Percentiles rank a stretch among this genome's conserved stretches.
Evolutionary conservation across 2,329 filamentous ascomycete species (phyloP).

Genomic region (Curvularia eragrostidis): DNA sequence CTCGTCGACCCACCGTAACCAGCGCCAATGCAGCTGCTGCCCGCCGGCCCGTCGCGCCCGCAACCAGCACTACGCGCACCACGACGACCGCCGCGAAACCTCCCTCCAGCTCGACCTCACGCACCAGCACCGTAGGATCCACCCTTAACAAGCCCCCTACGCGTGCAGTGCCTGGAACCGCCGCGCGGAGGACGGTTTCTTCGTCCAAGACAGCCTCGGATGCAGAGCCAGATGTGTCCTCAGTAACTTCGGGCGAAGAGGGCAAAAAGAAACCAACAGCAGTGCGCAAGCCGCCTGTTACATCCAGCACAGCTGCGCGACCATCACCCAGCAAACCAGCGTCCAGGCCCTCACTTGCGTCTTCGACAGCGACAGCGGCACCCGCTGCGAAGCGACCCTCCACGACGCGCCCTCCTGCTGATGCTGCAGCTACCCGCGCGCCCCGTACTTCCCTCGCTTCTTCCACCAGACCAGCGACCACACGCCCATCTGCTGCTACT

Average conservation of each 20-base stretch:
- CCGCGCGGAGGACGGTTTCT: constrained; percentile 32
- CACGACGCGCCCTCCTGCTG: constrained; percentile 35
- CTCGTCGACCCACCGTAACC: constrained; percentile 36
- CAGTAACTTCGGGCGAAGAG: constrained; percentile 47
- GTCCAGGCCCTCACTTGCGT: constrained; percentile 5
- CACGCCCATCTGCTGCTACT: constrained; percentile 35
- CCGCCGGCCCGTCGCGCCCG: constrained; percentile 34
- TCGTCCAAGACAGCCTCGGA: constrained; percentile 35
- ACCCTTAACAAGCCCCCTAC: constrained; percentile 49
- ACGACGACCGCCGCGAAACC: constrained; percentile 39
- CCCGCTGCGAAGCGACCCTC: constrained; percentile 39
- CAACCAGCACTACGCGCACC: constrained; percentile 29
- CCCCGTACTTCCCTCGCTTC: constrained; percentile 41
- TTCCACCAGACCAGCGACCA: constrained; percentile 29
- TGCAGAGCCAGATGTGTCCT: constrained; percentile 43
- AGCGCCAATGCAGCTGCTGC: constrained; percentile 24
- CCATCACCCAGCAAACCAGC: constrained; percentile 36
- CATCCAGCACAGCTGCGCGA: constrained; percentile 27
- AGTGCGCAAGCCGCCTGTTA: constrained; percentile 34
- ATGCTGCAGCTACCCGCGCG: constrained; percentile 32
- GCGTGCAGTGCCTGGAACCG: constrained; percentile 38
- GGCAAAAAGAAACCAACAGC: constrained; percentile 39
- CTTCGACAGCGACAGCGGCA: constrained; percentile 24
- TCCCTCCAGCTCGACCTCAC: constrained; percentile 31
- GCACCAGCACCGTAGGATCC: constrained; percentile 35